Evolutionary conservation across 2,329 filamentous ascomycete genomes (phyloP).

Genomic region (Beauveria sp.): DNA sequence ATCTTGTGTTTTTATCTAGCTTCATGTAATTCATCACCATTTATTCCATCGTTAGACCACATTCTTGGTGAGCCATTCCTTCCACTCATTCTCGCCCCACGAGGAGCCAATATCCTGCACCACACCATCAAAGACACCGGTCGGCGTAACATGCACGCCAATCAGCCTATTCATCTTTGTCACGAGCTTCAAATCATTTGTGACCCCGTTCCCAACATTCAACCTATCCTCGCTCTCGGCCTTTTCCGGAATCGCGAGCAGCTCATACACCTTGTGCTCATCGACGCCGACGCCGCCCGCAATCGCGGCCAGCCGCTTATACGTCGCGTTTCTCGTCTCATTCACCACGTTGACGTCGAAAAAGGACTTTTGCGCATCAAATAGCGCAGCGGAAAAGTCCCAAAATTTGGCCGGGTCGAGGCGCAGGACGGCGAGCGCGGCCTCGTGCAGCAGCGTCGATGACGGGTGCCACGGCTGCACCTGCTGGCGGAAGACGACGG

Average conservation of each 20-base stretch:
- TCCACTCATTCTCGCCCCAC: slow-evolving; percentile 76
- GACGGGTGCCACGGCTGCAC: slow-evolving; percentile 94
- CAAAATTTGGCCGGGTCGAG: slow-evolving; percentile 68
- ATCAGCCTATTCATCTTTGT: slow-evolving; percentile 73
- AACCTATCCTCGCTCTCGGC: slow-evolving; percentile 57
- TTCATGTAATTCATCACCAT: not conserved
- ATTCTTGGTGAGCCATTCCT: slow-evolving; percentile 65
- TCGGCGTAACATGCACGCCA: slow-evolving; percentile 85
- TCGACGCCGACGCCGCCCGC: slow-evolving; percentile 61
- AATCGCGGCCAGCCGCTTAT: slow-evolving; percentile 69
- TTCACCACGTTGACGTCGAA: slow-evolving; percentile 81
- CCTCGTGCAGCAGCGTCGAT: slow-evolving; percentile 74
- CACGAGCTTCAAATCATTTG: slow-evolving; percentile 75
- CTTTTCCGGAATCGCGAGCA: slow-evolving; percentile 63
- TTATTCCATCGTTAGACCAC: slow-evolving; percentile 27
- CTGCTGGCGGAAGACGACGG: slow-evolving; percentile 82
- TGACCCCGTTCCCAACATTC: slow-evolving; percentile 76
- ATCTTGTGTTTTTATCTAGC: not conserved
- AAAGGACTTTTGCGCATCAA: slow-evolving; percentile 61
- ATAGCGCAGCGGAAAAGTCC: slow-evolving; percentile 64
- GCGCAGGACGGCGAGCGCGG: slow-evolving; percentile 70
- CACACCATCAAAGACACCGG: slow-evolving; percentile 80
- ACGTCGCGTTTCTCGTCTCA: slow-evolving; percentile 79
- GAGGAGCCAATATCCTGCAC: slow-evolving; percentile 73
- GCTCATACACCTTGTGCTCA: slow-evolving; percentile 58